These are phyloP conservation scores for Fusarium longipes DNA, from an alignment of 2,329 filamentous ascomycete genomes.

Conservation along the genomic window DNA sequence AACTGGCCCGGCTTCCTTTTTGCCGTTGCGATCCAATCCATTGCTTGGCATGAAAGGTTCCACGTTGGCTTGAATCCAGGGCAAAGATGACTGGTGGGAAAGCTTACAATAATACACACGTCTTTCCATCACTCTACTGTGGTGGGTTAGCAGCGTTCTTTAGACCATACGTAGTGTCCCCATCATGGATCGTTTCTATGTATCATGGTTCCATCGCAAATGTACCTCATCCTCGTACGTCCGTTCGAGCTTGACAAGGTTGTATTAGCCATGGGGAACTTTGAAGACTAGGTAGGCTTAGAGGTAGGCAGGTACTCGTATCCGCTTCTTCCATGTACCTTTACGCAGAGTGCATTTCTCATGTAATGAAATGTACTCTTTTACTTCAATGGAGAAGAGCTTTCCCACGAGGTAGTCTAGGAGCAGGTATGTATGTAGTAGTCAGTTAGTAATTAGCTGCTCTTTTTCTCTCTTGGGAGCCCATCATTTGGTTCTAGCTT, in stretches of 20 bases:
- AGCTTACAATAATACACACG: constrained; percentile 11
- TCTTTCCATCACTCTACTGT: background rate
- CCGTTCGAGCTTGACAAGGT: constrained; percentile 28
- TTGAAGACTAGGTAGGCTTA: background rate
- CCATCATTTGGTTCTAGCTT: constrained; percentile 37
- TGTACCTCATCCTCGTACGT: constrained; percentile 23
- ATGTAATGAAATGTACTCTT: constrained; percentile 38
- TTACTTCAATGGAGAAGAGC: constrained; percentile 28
- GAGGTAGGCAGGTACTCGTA: constrained; percentile 32
- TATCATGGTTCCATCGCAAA: constrained; percentile 34
- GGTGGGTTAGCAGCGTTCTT: constrained; percentile 34
- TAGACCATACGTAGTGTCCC: constrained; percentile 33
- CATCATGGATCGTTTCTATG: constrained; percentile 33
- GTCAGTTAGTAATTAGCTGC: background rate
- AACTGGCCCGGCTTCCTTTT: constrained; percentile 18
- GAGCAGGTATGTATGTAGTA: background rate
- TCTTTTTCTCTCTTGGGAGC: constrained; percentile 27
- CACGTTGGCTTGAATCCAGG: constrained; percentile 16
- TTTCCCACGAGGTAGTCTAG: constrained; percentile 17
- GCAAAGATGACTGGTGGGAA: constrained; percentile 24
- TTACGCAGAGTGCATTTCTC: constrained; percentile 5
- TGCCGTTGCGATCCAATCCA: constrained; percentile 9
- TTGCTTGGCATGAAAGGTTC: constrained; percentile 21
- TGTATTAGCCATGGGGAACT: constrained; percentile 39
- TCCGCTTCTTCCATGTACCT: constrained; percentile 36